Evolutionary conservation across 1,139 yeast species (phyloP), one percentile per base, ranked within the genome.

Genomic region (Arxiozyma telluris): DNA sequence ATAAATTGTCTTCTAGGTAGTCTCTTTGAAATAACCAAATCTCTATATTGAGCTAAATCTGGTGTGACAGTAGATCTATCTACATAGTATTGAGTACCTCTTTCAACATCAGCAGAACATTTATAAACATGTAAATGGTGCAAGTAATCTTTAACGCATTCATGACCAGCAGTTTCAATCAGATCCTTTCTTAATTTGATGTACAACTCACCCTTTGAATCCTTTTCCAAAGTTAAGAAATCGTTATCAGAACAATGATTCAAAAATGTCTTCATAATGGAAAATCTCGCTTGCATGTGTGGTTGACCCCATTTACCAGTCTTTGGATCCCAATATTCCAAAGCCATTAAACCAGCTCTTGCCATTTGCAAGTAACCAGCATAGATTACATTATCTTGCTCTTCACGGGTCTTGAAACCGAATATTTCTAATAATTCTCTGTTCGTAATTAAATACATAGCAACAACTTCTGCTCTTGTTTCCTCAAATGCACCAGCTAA

Each of bases 281-380:
- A 87, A 70, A 80, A 89, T 66, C 96, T 77, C 7, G 96, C 96
- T 73, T 88, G 96, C 90, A 88, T 87, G 68, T 89, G 96, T n/a
- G 96, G 83, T 72, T 89, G 96, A 41, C 96, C 96, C 96, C 96
- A 89, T 70, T 87, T 87, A 57, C 76, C 73, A 42, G 88, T 77
- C 49, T 73, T 70, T 46, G 96, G 96, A 69, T 88, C 96, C 89
- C 94, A 89, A 69, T 78, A 87, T 68, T 89, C 96, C 64, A 89
- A 76, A 1, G 87, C 91, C 46, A 85, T 65, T 53, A 89, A 74
- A 58, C 96, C 96, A 6, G 96, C 96, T 63, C 96, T 79, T 38
- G 90, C 86, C 96, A 89, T 89, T 60, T 81, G 81, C 58, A 88
- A 72, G 58, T 84, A 85, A 21, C 89, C 87, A 51, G 86, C 76